Evolutionary conservation across 768 basidiomycete species (phyloP), one percentile per base, ranked within the genome.

Genomic region (Leccinellum rugosiceps): DNA sequence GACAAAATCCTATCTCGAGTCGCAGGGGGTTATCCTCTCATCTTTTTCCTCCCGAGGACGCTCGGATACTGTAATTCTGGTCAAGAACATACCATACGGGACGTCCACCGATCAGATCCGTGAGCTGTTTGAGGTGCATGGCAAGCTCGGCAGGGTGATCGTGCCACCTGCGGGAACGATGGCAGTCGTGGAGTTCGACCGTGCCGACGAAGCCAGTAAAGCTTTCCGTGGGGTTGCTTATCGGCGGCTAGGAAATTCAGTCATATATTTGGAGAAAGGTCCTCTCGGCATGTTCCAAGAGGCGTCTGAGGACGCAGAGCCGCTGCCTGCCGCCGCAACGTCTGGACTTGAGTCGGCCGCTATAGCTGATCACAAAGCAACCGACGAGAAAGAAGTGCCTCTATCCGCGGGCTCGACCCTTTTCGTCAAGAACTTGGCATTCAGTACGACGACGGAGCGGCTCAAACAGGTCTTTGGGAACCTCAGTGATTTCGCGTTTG

Each of bases 21-120:
- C 82, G 3, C 84, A 90, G 56, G 88, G 88, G 15, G 84, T 90
- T 56, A 68, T 84, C 19, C 72, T 90, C 1, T 78, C 82, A 3
- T 77, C 84, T 0, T 86, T 90, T 61, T 76, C 79, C 4, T 73
- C 79, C 1, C 52, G 74, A 13, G 75, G 75, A 4, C 79, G 83
- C 14, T 95, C 93, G 0, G 84, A 89, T 64, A 95, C 91, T 0
- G 84, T 80, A 32, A 86, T 98, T 59, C 81, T 99, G 17, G 90
- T 98, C 60, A 98, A 98, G 77, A 98, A 98, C 74, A 93, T 99
- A 46, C 96, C 97, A 0, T 96, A 90, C 65, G 93, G 91, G 6
- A 96, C 94, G 3, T 83, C 87, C 0, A 72, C 77, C 0, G 80
- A 84, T 17, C 83, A 92, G 60, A 83, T 98, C n/a, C 82, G 82